Evolutionary conservation across 495 filamentous ascomycete genomes (phyloP).

Genomic region (Talaromyces thailandensis): DNA sequence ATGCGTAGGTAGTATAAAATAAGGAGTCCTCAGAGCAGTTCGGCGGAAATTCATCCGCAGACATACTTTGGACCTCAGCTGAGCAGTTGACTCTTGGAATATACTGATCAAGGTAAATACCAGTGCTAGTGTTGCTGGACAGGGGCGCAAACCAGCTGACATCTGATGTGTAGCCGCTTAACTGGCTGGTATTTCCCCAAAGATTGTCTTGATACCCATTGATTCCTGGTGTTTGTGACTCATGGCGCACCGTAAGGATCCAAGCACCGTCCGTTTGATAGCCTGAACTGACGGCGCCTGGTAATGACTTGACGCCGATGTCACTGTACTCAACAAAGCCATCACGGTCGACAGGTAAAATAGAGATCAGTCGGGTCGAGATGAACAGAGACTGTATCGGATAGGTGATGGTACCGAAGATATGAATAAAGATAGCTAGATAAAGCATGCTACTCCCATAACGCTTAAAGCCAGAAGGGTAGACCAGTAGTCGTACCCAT

Average conservation of each 20-base stretch:
- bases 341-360: not conserved
- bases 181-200: not conserved
- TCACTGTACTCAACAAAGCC: not conserved
- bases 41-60: conserved; percentile 2
- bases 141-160: conserved; percentile 5
- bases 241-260: not conserved
- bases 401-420: conserved; percentile 14
- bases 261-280: not conserved
- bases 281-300: not conserved
- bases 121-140: conserved; percentile 12
- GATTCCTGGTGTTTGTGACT: not conserved
- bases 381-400: conserved; percentile 18
- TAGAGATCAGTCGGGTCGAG: not conserved
- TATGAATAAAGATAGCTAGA: conserved; percentile 12
- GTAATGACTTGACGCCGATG: not conserved
- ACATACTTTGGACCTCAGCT: conserved; percentile 2
- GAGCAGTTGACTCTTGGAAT: conserved; percentile 18
- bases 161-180: not conserved
- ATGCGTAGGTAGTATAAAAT: not conserved
- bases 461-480: conserved; percentile 8
- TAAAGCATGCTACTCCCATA: conserved; percentile 11
- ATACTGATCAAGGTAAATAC: conserved; percentile 13
- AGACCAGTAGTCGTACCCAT: not conserved
- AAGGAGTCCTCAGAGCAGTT: not conserved
- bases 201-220: not conserved